Conservation (phyloP, 2,329 filamentous ascomycete species). For the Colletotrichum musae region DNA sequence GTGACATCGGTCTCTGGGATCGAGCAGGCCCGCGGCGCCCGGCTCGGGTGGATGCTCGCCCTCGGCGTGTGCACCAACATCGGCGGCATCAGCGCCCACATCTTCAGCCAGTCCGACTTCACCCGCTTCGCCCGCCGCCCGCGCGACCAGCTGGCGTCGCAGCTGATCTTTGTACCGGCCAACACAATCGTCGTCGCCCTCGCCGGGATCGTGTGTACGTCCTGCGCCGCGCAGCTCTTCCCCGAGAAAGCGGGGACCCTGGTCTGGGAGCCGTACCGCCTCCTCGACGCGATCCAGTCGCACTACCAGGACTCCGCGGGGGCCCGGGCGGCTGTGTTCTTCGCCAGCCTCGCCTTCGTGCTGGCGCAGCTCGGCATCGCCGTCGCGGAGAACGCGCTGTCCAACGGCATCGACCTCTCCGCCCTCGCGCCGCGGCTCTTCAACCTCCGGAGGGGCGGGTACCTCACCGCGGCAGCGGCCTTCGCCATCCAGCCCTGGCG, state of each 20-base stretch:
- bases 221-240: conserved; percentile 46
- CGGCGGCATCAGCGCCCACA: conserved; percentile 47
- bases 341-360: conserved; percentile 43
- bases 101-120: conserved; percentile 50
- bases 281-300: conserved; percentile 45
- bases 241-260: conserved; percentile 43
- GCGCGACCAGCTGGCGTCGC: conserved; percentile 47
- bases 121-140: conserved; percentile 49
- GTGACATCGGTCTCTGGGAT: conserved; percentile 43
- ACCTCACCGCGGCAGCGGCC: conserved; percentile 41
- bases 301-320: conserved; percentile 35
- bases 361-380: conserved; percentile 43
- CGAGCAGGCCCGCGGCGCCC: conserved; percentile 40
- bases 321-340: conserved; percentile 42
- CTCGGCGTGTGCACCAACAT: conserved; percentile 48
- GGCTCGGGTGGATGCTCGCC: conserved; percentile 47
- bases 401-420: conserved; percentile 48
- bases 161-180: conserved; percentile 46
- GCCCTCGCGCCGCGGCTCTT: conserved; percentile 46
- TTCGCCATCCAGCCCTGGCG: conserved; percentile 46
- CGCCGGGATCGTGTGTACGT: conserved; percentile 49
- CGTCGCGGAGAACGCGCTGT: conserved; percentile 43
- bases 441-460: conserved; percentile 41
- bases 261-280: conserved; percentile 48
- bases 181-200: conserved; percentile 47